Conservation (phyloP, 495 filamentous ascomycete species). For the Aspergillus sclerotiicarbonarius region DNA sequence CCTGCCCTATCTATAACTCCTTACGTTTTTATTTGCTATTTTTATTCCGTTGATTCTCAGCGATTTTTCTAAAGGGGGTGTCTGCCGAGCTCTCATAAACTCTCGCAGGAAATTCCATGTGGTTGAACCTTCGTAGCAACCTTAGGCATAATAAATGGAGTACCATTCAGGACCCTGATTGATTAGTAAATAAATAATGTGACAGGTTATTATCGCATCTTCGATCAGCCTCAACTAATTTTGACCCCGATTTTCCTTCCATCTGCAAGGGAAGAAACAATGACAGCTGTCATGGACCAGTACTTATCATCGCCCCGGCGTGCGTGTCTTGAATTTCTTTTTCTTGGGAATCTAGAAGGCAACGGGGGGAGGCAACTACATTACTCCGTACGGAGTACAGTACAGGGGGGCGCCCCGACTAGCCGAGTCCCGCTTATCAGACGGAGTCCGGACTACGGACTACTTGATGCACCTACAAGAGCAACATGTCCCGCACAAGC, state of each 20-base stretch:
- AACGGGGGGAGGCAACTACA: background rate
- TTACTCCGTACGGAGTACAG: background rate
- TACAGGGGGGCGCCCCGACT: background rate
- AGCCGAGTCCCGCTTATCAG: background rate
- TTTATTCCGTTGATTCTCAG: background rate
- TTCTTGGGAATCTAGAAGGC: background rate
- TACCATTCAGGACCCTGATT: background rate
- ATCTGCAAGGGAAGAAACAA: conserved; percentile 4
- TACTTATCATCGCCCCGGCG: background rate
- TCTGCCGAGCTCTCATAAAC: background rate
- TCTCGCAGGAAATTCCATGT: background rate
- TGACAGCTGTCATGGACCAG: conserved; percentile 17
- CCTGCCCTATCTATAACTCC: background rate
- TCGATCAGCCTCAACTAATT: background rate
- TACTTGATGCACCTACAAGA: background rate
- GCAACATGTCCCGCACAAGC: background rate
- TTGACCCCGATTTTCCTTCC: background rate
- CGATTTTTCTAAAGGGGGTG: background rate
- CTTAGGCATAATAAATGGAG: background rate
- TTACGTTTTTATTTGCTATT: background rate
- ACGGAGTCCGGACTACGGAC: background rate
- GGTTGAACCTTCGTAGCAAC: background rate
- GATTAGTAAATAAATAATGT: conserved; percentile 1
- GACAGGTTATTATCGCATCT: background rate
- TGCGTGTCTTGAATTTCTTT: background rate